Evolutionary conservation across 352 stramenopile species (phyloP).

Genomic region (Vaucheria bursata): DNA sequence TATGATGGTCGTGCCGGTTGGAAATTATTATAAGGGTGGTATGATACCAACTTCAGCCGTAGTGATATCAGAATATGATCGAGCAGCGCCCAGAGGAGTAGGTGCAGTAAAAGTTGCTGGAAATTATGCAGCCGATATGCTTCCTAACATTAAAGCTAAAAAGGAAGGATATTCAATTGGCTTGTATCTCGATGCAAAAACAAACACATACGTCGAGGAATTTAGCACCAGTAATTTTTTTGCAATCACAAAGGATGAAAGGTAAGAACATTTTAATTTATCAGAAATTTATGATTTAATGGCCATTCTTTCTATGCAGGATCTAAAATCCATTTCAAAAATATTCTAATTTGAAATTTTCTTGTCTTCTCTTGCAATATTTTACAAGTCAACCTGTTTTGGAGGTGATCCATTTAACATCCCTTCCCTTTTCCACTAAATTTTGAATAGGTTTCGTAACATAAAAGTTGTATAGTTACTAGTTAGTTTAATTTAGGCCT

Average conservation of each 20-base stretch:
- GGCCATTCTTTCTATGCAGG: neutral
- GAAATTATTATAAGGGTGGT: constrained; percentile 72
- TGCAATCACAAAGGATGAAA: constrained; percentile 61
- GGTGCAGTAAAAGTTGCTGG: constrained; percentile 69
- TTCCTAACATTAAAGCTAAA: constrained; percentile 69
- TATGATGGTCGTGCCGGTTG: constrained; percentile 68
- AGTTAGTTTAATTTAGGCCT: neutral
- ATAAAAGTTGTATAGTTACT: neutral
- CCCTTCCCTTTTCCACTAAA: neutral
- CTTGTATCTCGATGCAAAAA: constrained; percentile 71
- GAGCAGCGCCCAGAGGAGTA: constrained; percentile 67
- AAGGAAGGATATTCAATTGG: constrained; percentile 72
- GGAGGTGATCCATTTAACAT: neutral
- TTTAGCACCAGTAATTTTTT: constrained; percentile 81
- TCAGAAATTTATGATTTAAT: neutral
- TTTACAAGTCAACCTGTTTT: neutral
- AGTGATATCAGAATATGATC: constrained; percentile 71
- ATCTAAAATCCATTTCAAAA: neutral
- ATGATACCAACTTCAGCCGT: constrained; percentile 62
- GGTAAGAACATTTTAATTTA: neutral
- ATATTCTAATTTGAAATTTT: neutral
- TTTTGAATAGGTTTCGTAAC: neutral
- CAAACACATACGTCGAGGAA: constrained; percentile 69
- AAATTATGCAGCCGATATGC: constrained; percentile 77
- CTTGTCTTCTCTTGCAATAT: neutral